phyloP scores from a whole-genome alignment of 192 early-diverging fungal species.

The Dissophora globulifera region DNA sequence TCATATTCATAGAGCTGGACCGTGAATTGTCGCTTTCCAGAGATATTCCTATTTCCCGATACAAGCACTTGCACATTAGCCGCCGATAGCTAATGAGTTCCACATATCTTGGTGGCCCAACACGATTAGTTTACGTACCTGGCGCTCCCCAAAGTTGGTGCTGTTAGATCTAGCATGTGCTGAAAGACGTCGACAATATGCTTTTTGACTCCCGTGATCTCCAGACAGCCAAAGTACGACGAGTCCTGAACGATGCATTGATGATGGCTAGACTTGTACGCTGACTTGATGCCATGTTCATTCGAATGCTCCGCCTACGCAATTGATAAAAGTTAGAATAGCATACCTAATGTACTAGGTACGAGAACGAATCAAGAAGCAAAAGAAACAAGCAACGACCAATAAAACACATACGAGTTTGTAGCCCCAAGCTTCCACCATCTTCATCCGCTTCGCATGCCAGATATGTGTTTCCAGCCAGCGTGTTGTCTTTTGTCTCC shows the following conservation, averaged over 20 bases:
- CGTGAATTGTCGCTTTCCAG: conserved; percentile 68
- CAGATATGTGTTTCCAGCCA: conserved; percentile 99
- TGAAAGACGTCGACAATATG: conserved; percentile 64
- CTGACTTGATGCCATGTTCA: conserved; percentile 82
- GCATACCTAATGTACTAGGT: too few species aligned
- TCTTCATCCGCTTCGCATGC: conserved; percentile 98
- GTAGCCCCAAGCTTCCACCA: conserved; percentile 87
- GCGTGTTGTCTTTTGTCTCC: conserved; percentile 66
- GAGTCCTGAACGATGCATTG: conserved; percentile 85
- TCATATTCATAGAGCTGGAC: conserved; percentile 63
- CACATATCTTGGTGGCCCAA: too few species aligned
- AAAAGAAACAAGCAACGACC: conserved; percentile 23
- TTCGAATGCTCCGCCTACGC: conserved; percentile 83
- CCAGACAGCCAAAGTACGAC: conserved; percentile 80
- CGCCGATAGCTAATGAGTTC: too few species aligned
- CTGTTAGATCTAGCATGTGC: conserved; percentile 68
- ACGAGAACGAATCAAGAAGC: too few species aligned
- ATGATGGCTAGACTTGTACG: conserved; percentile 79
- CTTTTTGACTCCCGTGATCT: conserved; percentile 68
- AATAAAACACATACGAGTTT: conserved; percentile 61
- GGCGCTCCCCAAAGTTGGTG: conserved; percentile 57
- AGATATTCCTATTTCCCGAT: conserved; percentile 60
- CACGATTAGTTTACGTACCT: conserved; percentile 27
- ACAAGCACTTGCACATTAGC: too few species aligned
- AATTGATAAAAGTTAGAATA: too few species aligned